phyloP scores from a whole-genome alignment of 257 asterid species.

The Dorcoceras hygrometricum region DNA sequence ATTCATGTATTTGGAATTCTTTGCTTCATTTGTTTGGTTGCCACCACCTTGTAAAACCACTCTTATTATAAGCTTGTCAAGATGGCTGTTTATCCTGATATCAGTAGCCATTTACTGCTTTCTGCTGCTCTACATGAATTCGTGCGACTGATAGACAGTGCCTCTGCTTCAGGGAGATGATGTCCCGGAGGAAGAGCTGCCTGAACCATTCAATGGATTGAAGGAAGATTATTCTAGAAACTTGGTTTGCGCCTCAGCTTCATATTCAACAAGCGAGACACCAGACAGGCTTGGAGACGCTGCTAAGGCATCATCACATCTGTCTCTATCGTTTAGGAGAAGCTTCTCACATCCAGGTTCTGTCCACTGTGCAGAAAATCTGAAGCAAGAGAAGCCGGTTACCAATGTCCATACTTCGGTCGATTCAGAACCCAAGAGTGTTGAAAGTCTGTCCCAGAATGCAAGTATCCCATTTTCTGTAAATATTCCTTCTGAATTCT shows the following conservation, averaged over 20 bases:
- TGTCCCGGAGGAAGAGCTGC: slow-evolving; percentile 68
- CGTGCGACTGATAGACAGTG: slow-evolving; percentile 1
- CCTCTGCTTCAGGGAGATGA: slow-evolving; percentile 64
- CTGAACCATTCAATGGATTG: slow-evolving; percentile 47
- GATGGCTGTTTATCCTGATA: neutral
- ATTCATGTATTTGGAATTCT: neutral
- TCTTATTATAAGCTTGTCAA: neutral
- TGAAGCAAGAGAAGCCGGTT: slow-evolving; percentile 21
- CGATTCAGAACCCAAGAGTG: slow-evolving; percentile 14
- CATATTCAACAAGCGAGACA: slow-evolving; percentile 22
- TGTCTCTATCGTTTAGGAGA: slow-evolving; percentile 53
- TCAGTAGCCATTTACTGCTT: neutral
- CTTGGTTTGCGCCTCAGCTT: slow-evolving; percentile 19
- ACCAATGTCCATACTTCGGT: slow-evolving; percentile 22
- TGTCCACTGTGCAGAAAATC: slow-evolving; percentile 10
- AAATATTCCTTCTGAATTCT: slow-evolving; percentile 19
- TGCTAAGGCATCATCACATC: slow-evolving; percentile 41
- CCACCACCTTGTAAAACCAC: neutral
- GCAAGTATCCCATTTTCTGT: slow-evolving; percentile 14
- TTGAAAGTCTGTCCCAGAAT: neutral
- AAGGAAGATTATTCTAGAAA: slow-evolving; percentile 30
- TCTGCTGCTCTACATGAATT: neutral
- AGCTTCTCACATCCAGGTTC: slow-evolving; percentile 39
- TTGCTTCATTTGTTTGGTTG: neutral
- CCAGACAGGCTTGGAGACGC: slow-evolving; percentile 22